These are phyloP conservation scores for Fusarium tuaranense DNA, from an alignment of 2,329 filamentous ascomycete species.

Conservation along the genomic window DNA sequence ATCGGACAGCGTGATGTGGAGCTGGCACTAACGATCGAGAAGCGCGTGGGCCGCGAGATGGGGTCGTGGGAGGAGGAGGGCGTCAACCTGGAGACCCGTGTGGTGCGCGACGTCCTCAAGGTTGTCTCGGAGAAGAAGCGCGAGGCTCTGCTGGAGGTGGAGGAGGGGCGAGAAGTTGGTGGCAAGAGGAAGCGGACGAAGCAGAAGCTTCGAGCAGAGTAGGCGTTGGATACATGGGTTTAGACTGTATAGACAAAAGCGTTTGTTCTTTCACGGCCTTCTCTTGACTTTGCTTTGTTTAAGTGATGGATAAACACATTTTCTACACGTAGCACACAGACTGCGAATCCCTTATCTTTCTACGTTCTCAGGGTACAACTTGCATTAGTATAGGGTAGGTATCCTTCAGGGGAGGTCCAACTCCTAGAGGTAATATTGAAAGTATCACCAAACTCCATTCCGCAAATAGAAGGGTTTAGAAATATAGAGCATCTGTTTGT, in stretches of 20 bases:
- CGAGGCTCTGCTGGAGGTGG: slow-evolving; percentile 89
- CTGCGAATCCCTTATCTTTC: background rate
- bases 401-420: background rate
- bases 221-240: background rate
- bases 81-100: slow-evolving; percentile 92
- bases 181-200: slow-evolving; percentile 80
- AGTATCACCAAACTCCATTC: background rate
- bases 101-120: slow-evolving; percentile 87
- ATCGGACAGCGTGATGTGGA: slow-evolving; percentile 94
- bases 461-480: background rate
- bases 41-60: slow-evolving; percentile 83
- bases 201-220: slow-evolving; percentile 63
- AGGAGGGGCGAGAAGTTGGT: slow-evolving; percentile 89
- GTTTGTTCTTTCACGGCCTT: slow-evolving; percentile 1
- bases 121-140: slow-evolving; percentile 95
- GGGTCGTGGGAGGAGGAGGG: slow-evolving; percentile 88
- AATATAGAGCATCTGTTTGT: background rate
- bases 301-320: background rate
- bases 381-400: background rate
- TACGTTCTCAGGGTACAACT: background rate
- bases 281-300: background rate
- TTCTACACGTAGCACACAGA: background rate
- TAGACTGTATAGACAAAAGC: slow-evolving; percentile 25
- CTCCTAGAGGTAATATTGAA: background rate
- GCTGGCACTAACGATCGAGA: slow-evolving; percentile 90